Conservation (phyloP, 2,329 filamentous ascomycete species). For the Colletotrichum plurivorum region DNA sequence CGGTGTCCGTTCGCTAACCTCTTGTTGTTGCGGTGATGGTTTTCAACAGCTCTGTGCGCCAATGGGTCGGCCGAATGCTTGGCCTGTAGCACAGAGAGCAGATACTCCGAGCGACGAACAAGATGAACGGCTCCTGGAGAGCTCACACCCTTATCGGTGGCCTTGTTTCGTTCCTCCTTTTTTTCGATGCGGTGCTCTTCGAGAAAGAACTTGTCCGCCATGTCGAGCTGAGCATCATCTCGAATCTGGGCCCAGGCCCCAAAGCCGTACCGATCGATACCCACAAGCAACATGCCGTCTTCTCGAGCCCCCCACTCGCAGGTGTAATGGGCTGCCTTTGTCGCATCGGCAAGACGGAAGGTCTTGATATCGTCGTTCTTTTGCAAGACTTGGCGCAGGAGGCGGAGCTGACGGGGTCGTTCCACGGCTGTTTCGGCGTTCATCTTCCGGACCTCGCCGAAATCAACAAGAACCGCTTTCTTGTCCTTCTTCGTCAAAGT, state of each 20-base stretch:
- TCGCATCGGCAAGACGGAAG: constrained; percentile 92
- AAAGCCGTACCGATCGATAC: constrained; percentile 93
- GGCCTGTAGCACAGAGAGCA: constrained; percentile 92
- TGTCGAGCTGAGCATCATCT: constrained; percentile 88
- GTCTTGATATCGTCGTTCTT: constrained; percentile 78
- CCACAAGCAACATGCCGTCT: constrained; percentile 96
- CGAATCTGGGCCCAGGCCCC: constrained; percentile 96
- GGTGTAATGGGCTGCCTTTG: constrained; percentile 91
- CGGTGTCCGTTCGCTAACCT: constrained; percentile 76
- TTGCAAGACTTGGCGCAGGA: constrained; percentile 82
- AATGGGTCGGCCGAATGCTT: constrained; percentile 84
- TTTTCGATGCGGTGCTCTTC: constrained; percentile 99
- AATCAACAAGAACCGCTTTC: constrained; percentile 97
- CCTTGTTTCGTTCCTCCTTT: constrained; percentile 90
- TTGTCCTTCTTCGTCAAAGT: constrained; percentile 95
- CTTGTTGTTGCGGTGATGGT: constrained; percentile 96
- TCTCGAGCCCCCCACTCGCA: constrained; percentile 94
- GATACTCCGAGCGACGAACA: constrained; percentile 93
- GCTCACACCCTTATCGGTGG: constrained; percentile 84
- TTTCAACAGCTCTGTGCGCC: constrained; percentile 86
- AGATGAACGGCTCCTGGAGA: constrained; percentile 98
- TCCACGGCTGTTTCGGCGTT: constrained; percentile 97
- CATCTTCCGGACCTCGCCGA: constrained; percentile 91
- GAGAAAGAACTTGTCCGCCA: constrained; percentile 93
- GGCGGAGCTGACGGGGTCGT: constrained; percentile 87